Evolutionary conservation across 2,329 filamentous ascomycete species (phyloP), one percentile per base, ranked within the genome.

Genomic region (Zarea fungicola): DNA sequence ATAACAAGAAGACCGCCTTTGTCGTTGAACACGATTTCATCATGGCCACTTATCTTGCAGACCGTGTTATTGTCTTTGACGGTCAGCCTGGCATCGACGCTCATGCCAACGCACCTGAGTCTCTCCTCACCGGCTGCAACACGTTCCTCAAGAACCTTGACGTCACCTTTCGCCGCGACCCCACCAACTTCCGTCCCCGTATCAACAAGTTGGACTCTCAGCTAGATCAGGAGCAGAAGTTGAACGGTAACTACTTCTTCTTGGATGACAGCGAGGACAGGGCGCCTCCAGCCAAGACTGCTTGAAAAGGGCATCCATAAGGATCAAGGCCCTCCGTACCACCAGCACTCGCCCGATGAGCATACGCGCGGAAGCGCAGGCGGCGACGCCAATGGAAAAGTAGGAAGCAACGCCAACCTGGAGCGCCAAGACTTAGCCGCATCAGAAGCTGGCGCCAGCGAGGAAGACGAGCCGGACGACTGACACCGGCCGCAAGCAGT

Each of bases 21-120:
- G 84, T 99, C 59, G 92, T 99, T 67, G 93, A 99, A 83, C 93
- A 99, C 86, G 93, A 99, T 80, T 97, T 99, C 76, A 96, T 97
- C 75, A 96, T 97, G 91, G 81, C 80, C 39, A 83, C 78, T 16
- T 81, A 81, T 58, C 75, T 83, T 45, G 81, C 93, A 39, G 95
- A 99, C 65, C 88, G 93, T 58, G 93, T 99, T 68, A 99, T 99
- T 63, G 93, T 99, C 63, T 99, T 99, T 63, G 93, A 97, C 64
- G 93, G 95, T 60, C 66, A 95, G 73, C 93, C 95, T 42, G 93
- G 91, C 63, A 79, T 95, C 59, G 77, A 95, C 58, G 81, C 93
- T 47, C 89, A 85, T 58, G 95, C 93, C 58, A 96, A 96, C 69
- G 76, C 77, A 43, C 93, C 95, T 29, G 89, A 99, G 73, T 95